These are phyloP conservation scores for Bocquillonia castaneifolia DNA, from an alignment of 441 rosid genomes.

Conservation along the genomic window DNA sequence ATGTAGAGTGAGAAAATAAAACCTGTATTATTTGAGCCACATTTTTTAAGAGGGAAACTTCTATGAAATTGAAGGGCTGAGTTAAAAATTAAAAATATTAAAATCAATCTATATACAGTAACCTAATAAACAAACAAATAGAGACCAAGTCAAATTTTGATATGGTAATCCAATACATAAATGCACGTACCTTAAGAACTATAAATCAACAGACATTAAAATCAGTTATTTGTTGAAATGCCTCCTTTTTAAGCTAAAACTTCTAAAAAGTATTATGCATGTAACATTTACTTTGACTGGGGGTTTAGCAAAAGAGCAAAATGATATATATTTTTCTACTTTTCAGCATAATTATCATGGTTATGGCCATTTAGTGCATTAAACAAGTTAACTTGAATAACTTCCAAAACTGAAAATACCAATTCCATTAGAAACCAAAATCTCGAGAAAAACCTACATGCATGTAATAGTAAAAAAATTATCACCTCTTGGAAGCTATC, in stretches of 20 bases:
- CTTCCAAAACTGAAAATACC: not conserved
- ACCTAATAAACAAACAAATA: too few relatives aligned
- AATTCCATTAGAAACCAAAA: not conserved
- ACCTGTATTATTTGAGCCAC: too few relatives aligned
- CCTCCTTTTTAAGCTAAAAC: not conserved
- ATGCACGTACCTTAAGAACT: too few relatives aligned
- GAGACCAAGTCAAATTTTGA: too few relatives aligned
- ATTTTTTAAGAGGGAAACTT: too few relatives aligned
- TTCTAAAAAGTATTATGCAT: not conserved
- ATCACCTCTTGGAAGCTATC: constrained; percentile 53
- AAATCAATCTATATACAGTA: too few relatives aligned
- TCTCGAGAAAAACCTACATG: constrained; percentile 1
- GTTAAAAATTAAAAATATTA: too few relatives aligned
- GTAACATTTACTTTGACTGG: not conserved
- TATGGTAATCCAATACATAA: too few relatives aligned
- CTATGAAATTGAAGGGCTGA: too few relatives aligned
- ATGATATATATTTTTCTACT: not conserved
- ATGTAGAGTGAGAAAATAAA: too few relatives aligned
- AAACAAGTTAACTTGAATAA: constrained; percentile 1
- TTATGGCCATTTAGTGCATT: not conserved
- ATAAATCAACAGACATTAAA: not conserved
- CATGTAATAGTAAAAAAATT: not conserved
- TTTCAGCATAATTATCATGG: not conserved
- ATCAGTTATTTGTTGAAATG: not conserved
- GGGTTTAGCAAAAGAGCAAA: not conserved